These are phyloP conservation scores for Corrigiola litoralis DNA, from an alignment of 179 eudicot species.

Conservation along the genomic window DNA sequence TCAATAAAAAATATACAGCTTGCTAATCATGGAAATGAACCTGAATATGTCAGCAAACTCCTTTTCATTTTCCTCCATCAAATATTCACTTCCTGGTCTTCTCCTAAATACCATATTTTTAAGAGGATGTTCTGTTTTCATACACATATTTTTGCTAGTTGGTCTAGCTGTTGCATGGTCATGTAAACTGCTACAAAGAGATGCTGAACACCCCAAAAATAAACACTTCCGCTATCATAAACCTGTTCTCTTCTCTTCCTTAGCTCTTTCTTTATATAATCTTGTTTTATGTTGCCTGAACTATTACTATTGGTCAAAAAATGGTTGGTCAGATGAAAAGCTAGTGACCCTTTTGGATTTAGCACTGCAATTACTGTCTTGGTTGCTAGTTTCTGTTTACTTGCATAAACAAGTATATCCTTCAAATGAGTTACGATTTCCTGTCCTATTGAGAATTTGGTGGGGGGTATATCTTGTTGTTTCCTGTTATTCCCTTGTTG, in stretches of 20 bases:
- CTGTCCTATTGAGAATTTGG: slow-evolving; percentile 49
- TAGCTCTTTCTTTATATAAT: slow-evolving; percentile 34
- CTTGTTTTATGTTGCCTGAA: slow-evolving; percentile 35
- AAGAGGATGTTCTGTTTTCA: slow-evolving; percentile 24
- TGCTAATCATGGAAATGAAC: too few relatives aligned
- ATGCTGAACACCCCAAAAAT: slow-evolving; percentile 14
- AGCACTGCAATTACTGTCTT: slow-evolving; percentile 32
- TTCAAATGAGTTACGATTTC: slow-evolving; percentile 32
- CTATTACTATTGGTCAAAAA: slow-evolving; percentile 42
- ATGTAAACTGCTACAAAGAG: background rate
- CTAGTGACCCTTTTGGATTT: slow-evolving; percentile 40
- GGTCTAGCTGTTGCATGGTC: slow-evolving; percentile 24
- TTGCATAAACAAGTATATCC: slow-evolving; percentile 26
- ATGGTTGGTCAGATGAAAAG: slow-evolving; percentile 53
- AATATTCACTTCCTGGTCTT: background rate
- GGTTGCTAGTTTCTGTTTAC: slow-evolving; percentile 44
- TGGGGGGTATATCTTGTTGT: slow-evolving; percentile 44
- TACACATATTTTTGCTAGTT: slow-evolving; percentile 31
- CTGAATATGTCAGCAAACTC: too few relatives aligned
- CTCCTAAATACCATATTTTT: slow-evolving; percentile 26
- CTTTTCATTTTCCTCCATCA: background rate
- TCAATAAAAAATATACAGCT: too few relatives aligned
- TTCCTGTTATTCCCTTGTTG: slow-evolving; percentile 43
- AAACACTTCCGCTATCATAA: slow-evolving; percentile 24
- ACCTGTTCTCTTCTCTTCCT: slow-evolving; percentile 26